phyloP scores from a whole-genome alignment of 2,329 filamentous ascomycete genomes.

The Ophiocordyceps sinensis region DNA sequence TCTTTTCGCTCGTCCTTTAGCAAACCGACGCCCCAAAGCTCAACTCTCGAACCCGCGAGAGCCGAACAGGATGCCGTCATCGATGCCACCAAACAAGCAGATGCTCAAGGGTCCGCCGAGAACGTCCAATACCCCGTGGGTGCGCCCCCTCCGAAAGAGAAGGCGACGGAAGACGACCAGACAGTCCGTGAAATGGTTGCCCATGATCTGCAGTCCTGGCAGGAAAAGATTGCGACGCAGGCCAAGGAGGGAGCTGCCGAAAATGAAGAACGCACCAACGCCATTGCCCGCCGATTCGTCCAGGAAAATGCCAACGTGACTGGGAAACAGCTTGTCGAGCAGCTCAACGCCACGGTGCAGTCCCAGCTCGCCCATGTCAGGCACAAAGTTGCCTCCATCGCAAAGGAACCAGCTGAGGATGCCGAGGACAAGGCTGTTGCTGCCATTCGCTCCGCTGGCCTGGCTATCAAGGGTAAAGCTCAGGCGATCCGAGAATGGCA shows the following conservation, averaged over 20 bases:
- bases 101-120: conserved; percentile 3
- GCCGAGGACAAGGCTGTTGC: conserved; percentile 27
- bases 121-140: conserved; percentile 20
- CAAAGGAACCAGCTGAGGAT: conserved; percentile 28
- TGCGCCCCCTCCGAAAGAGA: conserved; percentile 28
- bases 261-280: conserved; percentile 55
- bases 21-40: conserved; percentile 18
- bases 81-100: conserved; percentile 14
- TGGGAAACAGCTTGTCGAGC: conserved; percentile 50
- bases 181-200: conserved; percentile 53
- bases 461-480: conserved; percentile 62
- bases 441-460: conserved; percentile 50
- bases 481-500: conserved; percentile 68
- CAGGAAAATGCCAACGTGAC: conserved; percentile 48
- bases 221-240: conserved; percentile 73
- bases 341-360: conserved; percentile 54
- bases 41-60: conserved; percentile 16
- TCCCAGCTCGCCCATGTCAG: conserved; percentile 53
- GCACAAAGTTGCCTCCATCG: conserved; percentile 47
- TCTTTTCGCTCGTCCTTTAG: conserved; percentile 15
- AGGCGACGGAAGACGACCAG: conserved; percentile 39
- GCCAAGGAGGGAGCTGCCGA: conserved; percentile 65
- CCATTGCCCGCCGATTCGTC: conserved; percentile 41
- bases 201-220: conserved; percentile 71
- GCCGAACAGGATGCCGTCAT: conserved; percentile 5